phyloP scores from a whole-genome alignment of 129 eudicot genomes.

The Logfia minima region DNA sequence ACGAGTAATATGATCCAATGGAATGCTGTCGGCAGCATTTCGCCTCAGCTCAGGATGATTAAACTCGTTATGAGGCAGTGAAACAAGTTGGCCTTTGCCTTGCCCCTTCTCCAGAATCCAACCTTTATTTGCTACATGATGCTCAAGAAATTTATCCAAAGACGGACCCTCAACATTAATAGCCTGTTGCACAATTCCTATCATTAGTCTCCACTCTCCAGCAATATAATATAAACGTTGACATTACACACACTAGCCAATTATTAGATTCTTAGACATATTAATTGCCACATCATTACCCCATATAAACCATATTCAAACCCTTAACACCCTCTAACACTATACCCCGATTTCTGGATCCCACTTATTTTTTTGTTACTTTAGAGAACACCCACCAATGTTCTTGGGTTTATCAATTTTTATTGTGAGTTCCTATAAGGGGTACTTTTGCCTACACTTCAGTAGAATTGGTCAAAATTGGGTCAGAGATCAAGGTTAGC shows the following conservation, averaged over 20 bases:
- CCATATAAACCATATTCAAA: neutral
- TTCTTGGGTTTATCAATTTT: neutral
- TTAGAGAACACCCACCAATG: no score
- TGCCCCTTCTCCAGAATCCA: slow-evolving; percentile 69
- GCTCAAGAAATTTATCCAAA: slow-evolving; percentile 87
- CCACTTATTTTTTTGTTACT: neutral
- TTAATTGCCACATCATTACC: neutral
- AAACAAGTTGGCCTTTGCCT: slow-evolving; percentile 60
- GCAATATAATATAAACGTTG: neutral
- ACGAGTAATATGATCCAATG: slow-evolving; percentile 73
- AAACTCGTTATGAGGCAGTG: slow-evolving; percentile 61
- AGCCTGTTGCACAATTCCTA: slow-evolving; percentile 49
- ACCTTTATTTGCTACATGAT: slow-evolving; percentile 54
- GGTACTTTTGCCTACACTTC: neutral
- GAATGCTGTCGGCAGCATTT: slow-evolving; percentile 57
- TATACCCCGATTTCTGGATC: neutral
- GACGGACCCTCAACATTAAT: slow-evolving; percentile 78
- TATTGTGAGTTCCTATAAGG: neutral
- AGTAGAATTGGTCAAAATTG: neutral
- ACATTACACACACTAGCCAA: neutral
- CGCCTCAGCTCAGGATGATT: slow-evolving; percentile 87
- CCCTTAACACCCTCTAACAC: neutral
- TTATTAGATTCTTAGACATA: neutral
- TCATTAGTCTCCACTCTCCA: slow-evolving; percentile 11
- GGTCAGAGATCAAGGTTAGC: no score